Base-by-base conservation (phyloP, 768 basidiomycete genomes). In the Leccinellum rugosiceps region DNA sequence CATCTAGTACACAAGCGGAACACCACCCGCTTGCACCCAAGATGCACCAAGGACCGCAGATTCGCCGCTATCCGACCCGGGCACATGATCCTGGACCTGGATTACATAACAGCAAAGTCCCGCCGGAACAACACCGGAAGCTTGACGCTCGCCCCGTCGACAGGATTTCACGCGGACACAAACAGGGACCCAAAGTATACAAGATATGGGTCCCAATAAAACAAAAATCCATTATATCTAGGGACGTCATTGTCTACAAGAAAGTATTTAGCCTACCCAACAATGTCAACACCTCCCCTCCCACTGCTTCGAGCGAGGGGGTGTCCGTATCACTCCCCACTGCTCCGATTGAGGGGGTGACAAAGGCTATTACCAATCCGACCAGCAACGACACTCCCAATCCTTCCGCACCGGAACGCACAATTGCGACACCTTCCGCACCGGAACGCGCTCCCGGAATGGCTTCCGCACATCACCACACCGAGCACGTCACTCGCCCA, bases 131-230 rank as follows among this genome's bases (percentile, higher is more conserved):
- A 0, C 52, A 25, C 1, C 1, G 14, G 0, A 62, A 66, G 19
- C 50, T 60, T 4, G 55, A 58, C 10, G 43, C 61, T 0, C 58
- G 58, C 19, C 63, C 64, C 1, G 8, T 44, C 3, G 19, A 60
- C 3, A 55, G 53, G 0, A 21, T 57, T 0, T 23, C 60, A 1
- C 53, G 58, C n/a, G 52, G 54, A 0, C 57, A 52, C 4, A 25
- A 52, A 0, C 26, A 8, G 10, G 54, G 57, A 6, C 45, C 32
- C 1, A 61, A 63, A 10, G 60, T 52, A 0, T 63, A 62, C 41
- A 47, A 56, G 13, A 48, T 63, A 3, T 47, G 60, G 28, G n/a
- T 57, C 0, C 38, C 31, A 0, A 35, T 11, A 0, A 61, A 49
- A 14, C 55, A 48, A 7, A 53, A 52, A 15, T 63, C 61, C 15